Conservation (phyloP, 2,329 filamentous ascomycete genomes). For the Exophiala aquamarina region DNA sequence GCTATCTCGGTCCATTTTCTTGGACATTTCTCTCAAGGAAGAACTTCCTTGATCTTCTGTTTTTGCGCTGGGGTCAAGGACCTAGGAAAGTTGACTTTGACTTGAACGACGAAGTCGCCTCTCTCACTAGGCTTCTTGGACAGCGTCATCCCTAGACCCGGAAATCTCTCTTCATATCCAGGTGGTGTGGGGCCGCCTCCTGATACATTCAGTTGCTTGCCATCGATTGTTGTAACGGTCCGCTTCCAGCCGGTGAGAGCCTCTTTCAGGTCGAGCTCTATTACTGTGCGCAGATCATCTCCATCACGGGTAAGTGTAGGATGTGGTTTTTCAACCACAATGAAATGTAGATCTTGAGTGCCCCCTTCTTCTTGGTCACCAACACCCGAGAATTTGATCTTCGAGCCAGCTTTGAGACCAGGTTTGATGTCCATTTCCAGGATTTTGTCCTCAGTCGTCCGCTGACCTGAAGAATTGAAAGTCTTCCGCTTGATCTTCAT, state of each 20-base stretch:
- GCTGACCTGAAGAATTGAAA: slow-evolving; percentile 81
- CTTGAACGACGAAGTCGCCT: slow-evolving; percentile 84
- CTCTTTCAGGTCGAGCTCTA: slow-evolving; percentile 88
- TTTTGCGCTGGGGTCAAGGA: slow-evolving; percentile 77
- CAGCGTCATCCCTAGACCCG: slow-evolving; percentile 88
- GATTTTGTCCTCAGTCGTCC: slow-evolving; percentile 82
- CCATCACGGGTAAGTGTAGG: slow-evolving; percentile 81
- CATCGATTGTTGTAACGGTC: slow-evolving; percentile 91
- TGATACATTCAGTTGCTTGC: slow-evolving; percentile 76
- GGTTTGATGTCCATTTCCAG: slow-evolving; percentile 94
- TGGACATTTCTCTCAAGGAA: slow-evolving; percentile 39
- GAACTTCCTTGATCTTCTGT: slow-evolving; percentile 73
- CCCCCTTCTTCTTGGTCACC: slow-evolving; percentile 96
- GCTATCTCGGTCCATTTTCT: not conserved
- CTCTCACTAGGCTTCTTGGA: slow-evolving; percentile 83
- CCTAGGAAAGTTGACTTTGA: slow-evolving; percentile 90
- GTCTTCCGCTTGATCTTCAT: slow-evolving; percentile 98
- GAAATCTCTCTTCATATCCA: slow-evolving; percentile 77
- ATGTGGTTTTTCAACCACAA: slow-evolving; percentile 92
- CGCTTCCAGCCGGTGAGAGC: slow-evolving; percentile 90
- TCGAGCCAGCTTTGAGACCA: slow-evolving; percentile 92
- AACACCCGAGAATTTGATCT: slow-evolving; percentile 98
- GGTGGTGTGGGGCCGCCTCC: slow-evolving; percentile 84
- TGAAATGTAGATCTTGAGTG: slow-evolving; percentile 91
- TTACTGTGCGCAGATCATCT: slow-evolving; percentile 76